Evolutionary conservation across 225 moss, liverwort and hornwort genomes (phyloP).

Genomic region (Sphagnum tenellum): DNA sequence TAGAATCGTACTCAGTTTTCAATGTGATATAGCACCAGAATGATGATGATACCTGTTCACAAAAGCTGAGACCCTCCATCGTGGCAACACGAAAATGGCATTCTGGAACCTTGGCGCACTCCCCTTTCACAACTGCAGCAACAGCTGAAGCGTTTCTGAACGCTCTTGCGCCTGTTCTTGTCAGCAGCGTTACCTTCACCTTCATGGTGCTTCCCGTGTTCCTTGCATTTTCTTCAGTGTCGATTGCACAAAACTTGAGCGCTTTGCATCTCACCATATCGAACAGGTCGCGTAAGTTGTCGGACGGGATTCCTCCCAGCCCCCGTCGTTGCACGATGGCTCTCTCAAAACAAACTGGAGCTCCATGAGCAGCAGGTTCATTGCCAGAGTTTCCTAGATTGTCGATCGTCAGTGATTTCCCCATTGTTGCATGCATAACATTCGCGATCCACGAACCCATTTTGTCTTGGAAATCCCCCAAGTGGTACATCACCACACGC

Average conservation of each 20-base stretch:
- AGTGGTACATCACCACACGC: slow-evolving; percentile 61
- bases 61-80: slow-evolving; percentile 30
- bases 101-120: slow-evolving; percentile 20
- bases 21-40: not conserved
- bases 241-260: slow-evolving; percentile 39
- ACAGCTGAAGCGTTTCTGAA: slow-evolving; percentile 30
- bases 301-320: slow-evolving; percentile 29
- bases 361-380: too few species aligned
- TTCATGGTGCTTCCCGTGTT: not conserved
- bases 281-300: slow-evolving; percentile 39
- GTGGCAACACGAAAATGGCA: slow-evolving; percentile 25
- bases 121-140: slow-evolving; percentile 17
- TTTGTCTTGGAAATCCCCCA: slow-evolving; percentile 55
- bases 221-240: not conserved
- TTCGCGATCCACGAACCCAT: slow-evolving; percentile 65
- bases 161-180: slow-evolving; percentile 27
- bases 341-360: slow-evolving; percentile 63
- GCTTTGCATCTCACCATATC: slow-evolving; percentile 63
- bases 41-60: slow-evolving; percentile 28
- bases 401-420: slow-evolving; percentile 31
- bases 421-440: slow-evolving; percentile 49
- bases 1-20: not conserved
- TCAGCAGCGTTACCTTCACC: slow-evolving; percentile 14
- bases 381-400: not conserved
- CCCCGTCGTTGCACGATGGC: slow-evolving; percentile 69